Evolutionary conservation across 257 asterid genomes (phyloP).

Genomic region (Nyctanthes arbortristis): DNA sequence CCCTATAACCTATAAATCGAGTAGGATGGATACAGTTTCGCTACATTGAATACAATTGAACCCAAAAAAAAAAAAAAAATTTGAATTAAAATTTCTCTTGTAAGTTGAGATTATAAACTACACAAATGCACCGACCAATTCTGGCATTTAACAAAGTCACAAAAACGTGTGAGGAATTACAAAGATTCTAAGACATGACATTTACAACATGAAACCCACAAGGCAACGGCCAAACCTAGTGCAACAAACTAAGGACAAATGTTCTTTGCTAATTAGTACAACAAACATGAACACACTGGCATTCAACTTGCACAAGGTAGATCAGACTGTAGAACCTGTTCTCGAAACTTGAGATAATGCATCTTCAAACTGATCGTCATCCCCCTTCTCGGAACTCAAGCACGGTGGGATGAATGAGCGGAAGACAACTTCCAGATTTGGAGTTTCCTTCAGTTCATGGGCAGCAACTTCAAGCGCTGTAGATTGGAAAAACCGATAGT

Average conservation of each 20-base stretch:
- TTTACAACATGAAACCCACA: neutral
- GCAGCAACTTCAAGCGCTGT: slow-evolving; percentile 74
- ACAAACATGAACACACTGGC: slow-evolving; percentile 9
- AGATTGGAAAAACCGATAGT: slow-evolving; percentile 57
- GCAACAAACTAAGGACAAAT: slow-evolving; percentile 22
- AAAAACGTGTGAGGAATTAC: neutral
- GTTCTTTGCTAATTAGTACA: slow-evolving; percentile 8
- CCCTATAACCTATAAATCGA: too few species aligned
- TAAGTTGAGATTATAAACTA: neutral
- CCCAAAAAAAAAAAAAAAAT: too few species aligned
- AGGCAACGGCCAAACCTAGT: slow-evolving; percentile 19
- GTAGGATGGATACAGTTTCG: too few species aligned
- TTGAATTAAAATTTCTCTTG: too few species aligned
- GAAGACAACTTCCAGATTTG: slow-evolving; percentile 63
- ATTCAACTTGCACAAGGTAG: slow-evolving; percentile 13
- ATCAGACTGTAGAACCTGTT: slow-evolving; percentile 41
- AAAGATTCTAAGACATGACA: slow-evolving; percentile 5
- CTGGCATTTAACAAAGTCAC: slow-evolving; percentile 1
- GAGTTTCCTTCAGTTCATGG: slow-evolving; percentile 64
- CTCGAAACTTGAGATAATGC: slow-evolving; percentile 62
- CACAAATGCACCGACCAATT: slow-evolving; percentile 20
- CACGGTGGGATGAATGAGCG: slow-evolving; percentile 69
- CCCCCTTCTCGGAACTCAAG: slow-evolving; percentile 63
- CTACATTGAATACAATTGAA: too few species aligned
- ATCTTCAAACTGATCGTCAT: slow-evolving; percentile 67